phyloP scores from a whole-genome alignment of 352 stramenopile genomes.

The Phytopythium cucurbitacearum region DNA sequence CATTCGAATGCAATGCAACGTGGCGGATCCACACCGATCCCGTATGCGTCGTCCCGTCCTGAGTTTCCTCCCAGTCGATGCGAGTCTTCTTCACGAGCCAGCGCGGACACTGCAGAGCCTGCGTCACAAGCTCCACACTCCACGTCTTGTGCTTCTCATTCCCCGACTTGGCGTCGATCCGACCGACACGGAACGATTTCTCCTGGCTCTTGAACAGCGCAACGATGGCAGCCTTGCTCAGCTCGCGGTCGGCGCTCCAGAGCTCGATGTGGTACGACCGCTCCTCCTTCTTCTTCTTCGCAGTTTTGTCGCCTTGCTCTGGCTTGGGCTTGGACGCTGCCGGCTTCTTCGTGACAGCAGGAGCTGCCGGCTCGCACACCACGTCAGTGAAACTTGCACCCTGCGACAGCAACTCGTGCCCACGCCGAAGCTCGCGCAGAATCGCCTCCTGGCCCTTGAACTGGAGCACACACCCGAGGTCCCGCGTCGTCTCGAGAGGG shows the following conservation, averaged over 20 bases:
- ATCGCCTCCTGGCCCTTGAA: constrained; percentile 63
- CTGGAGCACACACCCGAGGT: constrained; percentile 78
- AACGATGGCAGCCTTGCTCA: constrained; percentile 27
- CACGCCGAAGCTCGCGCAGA: constrained; percentile 56
- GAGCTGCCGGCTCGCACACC: constrained; percentile 27
- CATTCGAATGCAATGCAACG: constrained; percentile 26
- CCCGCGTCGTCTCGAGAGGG: constrained; percentile 68
- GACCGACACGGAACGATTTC: constrained; percentile 28
- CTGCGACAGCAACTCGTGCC: constrained; percentile 33
- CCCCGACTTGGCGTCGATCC: constrained; percentile 12
- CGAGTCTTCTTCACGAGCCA: constrained; percentile 26
- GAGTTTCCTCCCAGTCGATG: constrained; percentile 31
- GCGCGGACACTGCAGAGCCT: constrained; percentile 23
- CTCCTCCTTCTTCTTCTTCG: constrained; percentile 17
- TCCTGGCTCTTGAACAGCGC: constrained; percentile 29
- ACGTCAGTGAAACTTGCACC: constrained; percentile 47
- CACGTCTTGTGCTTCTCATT: constrained; percentile 20
- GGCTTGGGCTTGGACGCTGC: constrained; percentile 5
- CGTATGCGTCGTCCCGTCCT: constrained; percentile 9
- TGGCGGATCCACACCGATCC: constrained; percentile 46
- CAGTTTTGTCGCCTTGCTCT: constrained; percentile 3
- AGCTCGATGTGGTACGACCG: constrained; percentile 28
- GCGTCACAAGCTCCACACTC: constrained; percentile 29
- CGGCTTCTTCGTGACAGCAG: constrained; percentile 6
- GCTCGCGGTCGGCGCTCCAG: constrained; percentile 26